Evolutionary conservation across 2,329 filamentous ascomycete species (phyloP), one percentile per base, ranked within the genome.

Genomic region (Cladosporium velox): DNA sequence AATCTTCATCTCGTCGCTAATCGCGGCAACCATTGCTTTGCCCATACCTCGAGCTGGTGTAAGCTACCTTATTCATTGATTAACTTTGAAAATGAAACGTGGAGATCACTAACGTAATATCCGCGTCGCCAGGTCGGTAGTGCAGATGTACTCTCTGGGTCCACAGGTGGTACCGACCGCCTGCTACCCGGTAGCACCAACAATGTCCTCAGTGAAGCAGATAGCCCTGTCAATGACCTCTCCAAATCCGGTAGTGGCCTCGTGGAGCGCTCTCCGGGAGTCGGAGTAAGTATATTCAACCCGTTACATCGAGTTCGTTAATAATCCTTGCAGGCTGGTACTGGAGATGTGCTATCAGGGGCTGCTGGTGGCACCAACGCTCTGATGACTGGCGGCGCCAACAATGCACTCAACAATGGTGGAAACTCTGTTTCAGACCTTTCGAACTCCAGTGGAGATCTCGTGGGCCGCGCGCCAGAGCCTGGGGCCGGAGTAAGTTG

Each of bases 371-470:
- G 59, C 10, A 32, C 30, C 28, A 62, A 62, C 32, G 30, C n/a
- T 1, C 21, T 52, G 3, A 24, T 54, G 18, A 4, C 44, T 10
- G 47, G 59, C 18, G 59, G 59, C 2, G 32, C 30, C 12, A 54
- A 54, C 32, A 62, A 54, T 28, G 30, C 35, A 3, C 28, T 34
- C 12, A 52, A 62, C 14, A 28, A 15, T n/a, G 44, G 28, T 21
- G 59, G 59, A 1, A 62, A 62, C 12, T 62, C 59, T 41, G 59
- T 14, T 15, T 44, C 59, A 34, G 59, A 52, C 8, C 11, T 52
- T 5, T 62, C 59, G 5, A 34, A 30, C 7, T 54, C 59, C 8
- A 49, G 44, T 35, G 59, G 59, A 6, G 47, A 62, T 26, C 30
- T 52, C 6, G 12, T 62, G 7, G 28, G 21, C 30, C 47, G 59